phyloP scores from a whole-genome alignment of 73 alveolate genomes.

The Halteria grandinella region DNA sequence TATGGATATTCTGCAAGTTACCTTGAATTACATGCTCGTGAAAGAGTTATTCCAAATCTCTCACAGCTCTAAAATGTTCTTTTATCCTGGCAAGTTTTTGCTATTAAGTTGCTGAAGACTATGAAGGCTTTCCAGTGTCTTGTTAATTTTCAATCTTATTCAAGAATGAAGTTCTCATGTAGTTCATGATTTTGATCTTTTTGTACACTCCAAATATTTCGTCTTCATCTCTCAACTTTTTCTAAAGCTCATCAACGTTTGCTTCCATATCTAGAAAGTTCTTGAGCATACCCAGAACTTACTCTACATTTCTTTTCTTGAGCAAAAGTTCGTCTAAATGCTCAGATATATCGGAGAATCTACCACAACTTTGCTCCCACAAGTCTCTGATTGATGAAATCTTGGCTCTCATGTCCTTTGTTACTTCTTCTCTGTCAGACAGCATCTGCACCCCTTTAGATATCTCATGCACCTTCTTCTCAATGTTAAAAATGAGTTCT shows the following conservation, averaged over 20 bases:
- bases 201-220: conserved; percentile 34
- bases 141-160: conserved; percentile 27
- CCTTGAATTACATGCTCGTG: background rate
- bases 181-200: conserved; percentile 45
- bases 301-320: conserved; percentile 37
- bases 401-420: conserved; percentile 14
- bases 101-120: background rate
- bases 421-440: conserved; percentile 30
- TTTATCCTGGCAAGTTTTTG: conserved; percentile 23
- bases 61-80: conserved; percentile 44
- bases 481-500: conserved; percentile 41
- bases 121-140: background rate
- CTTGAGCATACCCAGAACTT: conserved; percentile 36
- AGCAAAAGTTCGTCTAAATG: conserved; percentile 8
- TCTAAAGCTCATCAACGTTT: conserved; percentile 38
- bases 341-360: conserved; percentile 9
- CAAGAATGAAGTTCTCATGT: conserved; percentile 13
- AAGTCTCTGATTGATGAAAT: conserved; percentile 25
- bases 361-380: conserved; percentile 26
- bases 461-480: conserved; percentile 33
- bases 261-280: conserved; percentile 30
- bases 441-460: background rate
- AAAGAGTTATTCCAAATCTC: conserved; percentile 37
- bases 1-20: conserved; percentile 25
- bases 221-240: conserved; percentile 20